These are phyloP conservation scores for Tetrapisispora taiwanensis DNA, from an alignment of 805 yeast genomes.

Conservation along the genomic window DNA sequence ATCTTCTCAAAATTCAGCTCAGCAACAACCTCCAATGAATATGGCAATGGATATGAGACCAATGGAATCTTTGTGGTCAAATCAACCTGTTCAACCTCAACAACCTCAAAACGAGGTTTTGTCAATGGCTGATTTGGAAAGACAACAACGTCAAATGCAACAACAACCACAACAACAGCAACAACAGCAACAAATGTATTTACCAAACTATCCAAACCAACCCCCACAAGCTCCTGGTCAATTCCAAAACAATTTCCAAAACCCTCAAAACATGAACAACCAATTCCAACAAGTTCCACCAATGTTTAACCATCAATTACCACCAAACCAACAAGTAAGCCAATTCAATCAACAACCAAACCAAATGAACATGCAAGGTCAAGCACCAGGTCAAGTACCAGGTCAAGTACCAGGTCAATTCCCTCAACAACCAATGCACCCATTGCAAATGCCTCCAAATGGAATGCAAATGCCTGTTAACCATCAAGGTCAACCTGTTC, in stretches of 20 bases:
- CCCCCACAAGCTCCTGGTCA: conserved; percentile 27
- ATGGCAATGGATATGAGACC: conserved; percentile 40
- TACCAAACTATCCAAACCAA: conserved; percentile 19
- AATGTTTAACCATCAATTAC: background rate
- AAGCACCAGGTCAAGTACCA: background rate
- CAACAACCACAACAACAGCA: conserved; percentile 14
- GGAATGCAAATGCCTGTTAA: background rate
- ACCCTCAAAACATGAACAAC: conserved; percentile 4
- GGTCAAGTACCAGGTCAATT: background rate
- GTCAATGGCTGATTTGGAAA: conserved; percentile 79
- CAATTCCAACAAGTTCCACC: conserved; percentile 5
- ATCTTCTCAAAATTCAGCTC: conserved; percentile 8
- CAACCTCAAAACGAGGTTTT: conserved; percentile 34
- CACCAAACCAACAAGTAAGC: conserved; percentile 4
- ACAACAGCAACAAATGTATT: conserved; percentile 15
- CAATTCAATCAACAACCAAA: conserved; percentile 4
- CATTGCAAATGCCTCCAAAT: background rate
- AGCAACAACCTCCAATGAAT: conserved; percentile 9
- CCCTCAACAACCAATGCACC: conserved; percentile 1
- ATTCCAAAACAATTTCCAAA: conserved; percentile 4
- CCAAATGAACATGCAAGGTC: background rate
- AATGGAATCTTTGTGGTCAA: conserved; percentile 61
- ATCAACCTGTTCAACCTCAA: conserved; percentile 7
- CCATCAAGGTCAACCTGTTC: conserved; percentile 7
- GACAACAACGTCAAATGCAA: conserved; percentile 33